These are phyloP conservation scores for Tetragonia tetragonoides DNA, from an alignment of 148 eudicot species.

Conservation along the genomic window DNA sequence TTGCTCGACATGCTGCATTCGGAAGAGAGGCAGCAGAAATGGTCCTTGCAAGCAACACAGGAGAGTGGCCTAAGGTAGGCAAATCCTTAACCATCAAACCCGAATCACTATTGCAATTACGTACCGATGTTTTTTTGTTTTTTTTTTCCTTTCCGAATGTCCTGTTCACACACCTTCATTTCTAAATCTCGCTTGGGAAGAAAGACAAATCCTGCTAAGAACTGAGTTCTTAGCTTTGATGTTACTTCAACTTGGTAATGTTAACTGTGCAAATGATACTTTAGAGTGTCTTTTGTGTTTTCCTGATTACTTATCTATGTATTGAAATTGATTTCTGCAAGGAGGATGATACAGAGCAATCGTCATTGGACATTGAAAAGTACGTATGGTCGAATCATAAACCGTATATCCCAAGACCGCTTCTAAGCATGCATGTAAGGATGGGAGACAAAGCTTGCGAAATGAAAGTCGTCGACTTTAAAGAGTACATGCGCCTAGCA, in stretches of 20 bases:
- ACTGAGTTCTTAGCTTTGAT: no score
- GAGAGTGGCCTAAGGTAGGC: conserved; percentile 43
- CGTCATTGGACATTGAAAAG: conserved; percentile 49
- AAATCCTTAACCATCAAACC: background rate
- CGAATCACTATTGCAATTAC: background rate
- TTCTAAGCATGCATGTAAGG: conserved; percentile 88
- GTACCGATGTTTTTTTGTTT: no score
- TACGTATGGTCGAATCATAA: conserved; percentile 81
- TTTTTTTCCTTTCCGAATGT: no score
- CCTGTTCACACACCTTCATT: background rate
- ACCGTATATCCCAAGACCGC: conserved; percentile 86
- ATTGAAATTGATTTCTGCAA: background rate
- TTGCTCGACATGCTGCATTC: conserved; percentile 76
- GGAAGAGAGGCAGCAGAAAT: conserved; percentile 83
- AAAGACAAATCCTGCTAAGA: no score
- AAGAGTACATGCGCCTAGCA: conserved; percentile 77
- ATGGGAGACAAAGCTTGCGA: conserved; percentile 98
- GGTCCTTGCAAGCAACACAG: conserved; percentile 44
- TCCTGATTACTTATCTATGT: background rate
- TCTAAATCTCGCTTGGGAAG: no score
- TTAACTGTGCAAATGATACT: no score
- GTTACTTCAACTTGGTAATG: no score
- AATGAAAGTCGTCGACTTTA: conserved; percentile 81
- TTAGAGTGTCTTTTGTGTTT: no score
- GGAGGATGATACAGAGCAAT: conserved; percentile 35